phyloP scores from a whole-genome alignment of 805 yeast genomes.

The Hanseniaspora mollemarum region DNA sequence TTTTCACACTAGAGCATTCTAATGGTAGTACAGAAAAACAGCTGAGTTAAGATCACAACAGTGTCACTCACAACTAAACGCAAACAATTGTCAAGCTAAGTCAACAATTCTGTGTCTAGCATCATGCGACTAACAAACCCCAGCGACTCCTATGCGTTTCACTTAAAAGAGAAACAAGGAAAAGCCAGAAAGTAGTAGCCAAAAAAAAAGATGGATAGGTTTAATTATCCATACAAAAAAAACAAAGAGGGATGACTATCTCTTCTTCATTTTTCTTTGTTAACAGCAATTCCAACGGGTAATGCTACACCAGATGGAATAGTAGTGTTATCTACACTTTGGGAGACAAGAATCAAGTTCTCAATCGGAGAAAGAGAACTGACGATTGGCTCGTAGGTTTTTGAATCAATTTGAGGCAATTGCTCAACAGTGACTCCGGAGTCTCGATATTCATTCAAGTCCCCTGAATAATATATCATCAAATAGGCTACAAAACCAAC shows the following conservation, averaged over 20 bases:
- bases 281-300: constrained; percentile 10
- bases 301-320: background rate
- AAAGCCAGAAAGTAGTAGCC: constrained; percentile 16
- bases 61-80: constrained; percentile 8
- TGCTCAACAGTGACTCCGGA: background rate
- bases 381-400: constrained; percentile 6
- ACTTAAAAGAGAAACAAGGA: background rate
- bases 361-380: background rate
- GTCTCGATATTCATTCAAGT: constrained; percentile 6
- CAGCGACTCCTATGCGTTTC: background rate
- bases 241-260: constrained; percentile 19
- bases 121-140: constrained; percentile 17
- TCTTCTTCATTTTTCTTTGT: constrained; percentile 18
- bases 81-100: constrained; percentile 10
- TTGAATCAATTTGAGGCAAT: constrained; percentile 13
- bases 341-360: background rate
- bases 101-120: constrained; percentile 13
- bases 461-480: constrained; percentile 28
- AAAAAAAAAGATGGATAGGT: constrained; percentile 14
- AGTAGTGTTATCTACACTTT: constrained; percentile 8
- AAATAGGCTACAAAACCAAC: constrained; percentile 27
- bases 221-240: constrained; percentile 13
- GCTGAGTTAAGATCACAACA: too few species aligned
- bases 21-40: too few species aligned
- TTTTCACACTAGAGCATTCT: background rate